Base-by-base conservation (phyloP, 1,139 yeast species). In the Saccharomyces pastorianus region DNA sequence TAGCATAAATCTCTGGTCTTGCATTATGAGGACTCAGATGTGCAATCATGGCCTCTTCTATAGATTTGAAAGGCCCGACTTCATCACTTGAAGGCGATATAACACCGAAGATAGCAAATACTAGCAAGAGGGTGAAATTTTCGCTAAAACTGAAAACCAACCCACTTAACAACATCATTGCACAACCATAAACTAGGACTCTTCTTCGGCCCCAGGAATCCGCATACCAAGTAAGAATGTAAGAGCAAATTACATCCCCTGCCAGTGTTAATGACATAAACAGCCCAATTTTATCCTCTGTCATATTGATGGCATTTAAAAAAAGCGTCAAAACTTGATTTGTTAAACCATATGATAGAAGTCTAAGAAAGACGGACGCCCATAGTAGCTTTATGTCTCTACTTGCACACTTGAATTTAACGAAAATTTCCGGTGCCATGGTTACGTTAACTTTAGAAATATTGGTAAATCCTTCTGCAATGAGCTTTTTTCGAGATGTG, bases 61-160 rank as follows among this genome's bases (percentile, higher is more conserved):
- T 83, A 1, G 95, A 83, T 64, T 88, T 85, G 71, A 90, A 90
- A 0, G 97, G 97, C 0, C 97, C 97, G 0, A 93, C 88, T 65
- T 90, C 97, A 63, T 85, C 93, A 14, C 96, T 96, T 42, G 91
- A 83, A 0, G 96, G 96, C 1, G 96, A 88, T 4, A 90, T 85
- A 13, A 90, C 90, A 42, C 88, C 88, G 51, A 82, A 58, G 6
- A 78, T 74, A 1, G 88, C 84, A 2, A 96, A 95, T 3, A 77
- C 29, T 32, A 90, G 72, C 48, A 90, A 72, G 0, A 84, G 57
- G 62, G 73, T 68, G 65, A 75, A 88, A 61, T 81, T 79, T 26
- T 80, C 67, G 49, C 75, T 71, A 26, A 71, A 69, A 20, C 85
- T 79, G 70, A 90, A 90, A 0, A 81, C 77, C 1, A 80, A 55